A percentile compares a stretch with the other conserved stretches of the same genome.
Conservation (phyloP, 163 green algal species). For the Coccomyxa subellipsoidea region DNA sequence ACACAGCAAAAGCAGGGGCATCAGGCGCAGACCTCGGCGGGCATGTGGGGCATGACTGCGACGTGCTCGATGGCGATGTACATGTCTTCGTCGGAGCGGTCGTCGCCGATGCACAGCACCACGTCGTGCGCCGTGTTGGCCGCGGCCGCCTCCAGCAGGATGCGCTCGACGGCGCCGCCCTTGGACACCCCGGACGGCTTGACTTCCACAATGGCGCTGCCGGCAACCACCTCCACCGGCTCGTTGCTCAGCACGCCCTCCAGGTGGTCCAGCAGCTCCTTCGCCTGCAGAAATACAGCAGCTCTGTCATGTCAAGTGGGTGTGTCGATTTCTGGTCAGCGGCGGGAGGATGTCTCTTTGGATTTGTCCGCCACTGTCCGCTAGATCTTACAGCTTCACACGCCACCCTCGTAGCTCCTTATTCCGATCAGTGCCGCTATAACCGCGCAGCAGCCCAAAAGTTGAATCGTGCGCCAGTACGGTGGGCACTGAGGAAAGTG, state of each 20-base stretch:
- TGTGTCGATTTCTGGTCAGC: too few species aligned
- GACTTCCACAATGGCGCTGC: slow-evolving; percentile 83
- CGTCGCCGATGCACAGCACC: slow-evolving; percentile 96
- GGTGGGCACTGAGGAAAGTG: too few species aligned
- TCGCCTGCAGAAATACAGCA: slow-evolving; percentile 20
- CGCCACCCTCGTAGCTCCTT: too few species aligned
- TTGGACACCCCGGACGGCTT: slow-evolving; percentile 87
- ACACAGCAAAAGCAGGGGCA: background rate
- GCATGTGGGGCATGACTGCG: slow-evolving; percentile 48
- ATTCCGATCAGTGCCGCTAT: too few species aligned
- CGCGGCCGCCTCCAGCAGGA: slow-evolving; percentile 44
- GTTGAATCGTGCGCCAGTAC: too few species aligned
- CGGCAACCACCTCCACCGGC: slow-evolving; percentile 68
- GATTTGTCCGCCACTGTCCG: too few species aligned
- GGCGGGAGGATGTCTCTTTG: too few species aligned
- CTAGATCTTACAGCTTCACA: too few species aligned
- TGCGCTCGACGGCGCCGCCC: slow-evolving; percentile 66
- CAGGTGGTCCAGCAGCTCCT: slow-evolving; percentile 98
- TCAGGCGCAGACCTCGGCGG: slow-evolving; percentile 44
- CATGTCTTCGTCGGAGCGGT: slow-evolving; percentile 98
- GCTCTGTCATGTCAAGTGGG: too few species aligned
- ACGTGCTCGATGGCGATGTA: slow-evolving; percentile 87
- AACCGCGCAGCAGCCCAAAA: too few species aligned
- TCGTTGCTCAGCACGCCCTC: slow-evolving; percentile 92
- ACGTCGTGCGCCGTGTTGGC: slow-evolving; percentile 70